These are phyloP conservation scores for Phaeosphaeriaceae sp. DNA, from an alignment of 2,329 filamentous ascomycete genomes.

Conservation along the genomic window DNA sequence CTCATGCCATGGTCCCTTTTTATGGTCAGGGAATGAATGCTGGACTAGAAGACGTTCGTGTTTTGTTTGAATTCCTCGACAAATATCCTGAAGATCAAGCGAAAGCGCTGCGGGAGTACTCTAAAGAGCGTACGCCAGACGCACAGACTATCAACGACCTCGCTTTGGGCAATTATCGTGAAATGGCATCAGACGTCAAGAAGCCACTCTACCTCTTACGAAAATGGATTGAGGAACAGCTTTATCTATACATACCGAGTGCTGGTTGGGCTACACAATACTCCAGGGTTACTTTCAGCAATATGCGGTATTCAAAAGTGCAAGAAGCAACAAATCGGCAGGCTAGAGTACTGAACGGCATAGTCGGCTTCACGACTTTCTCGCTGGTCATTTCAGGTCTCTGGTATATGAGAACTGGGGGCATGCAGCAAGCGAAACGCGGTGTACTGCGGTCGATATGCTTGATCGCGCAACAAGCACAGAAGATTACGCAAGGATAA, in stretches of 20 bases:
- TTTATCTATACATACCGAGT: conserved; percentile 77
- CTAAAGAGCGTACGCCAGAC: conserved; percentile 74
- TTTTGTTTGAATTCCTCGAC: conserved; percentile 85
- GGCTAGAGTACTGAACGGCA: conserved; percentile 38
- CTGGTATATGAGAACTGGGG: conserved; percentile 32
- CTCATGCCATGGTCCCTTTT: conserved; percentile 98
- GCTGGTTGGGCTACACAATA: conserved; percentile 94
- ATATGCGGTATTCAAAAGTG: conserved; percentile 88
- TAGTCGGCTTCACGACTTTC: conserved; percentile 31
- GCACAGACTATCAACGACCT: conserved; percentile 91
- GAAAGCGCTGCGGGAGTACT: conserved; percentile 74
- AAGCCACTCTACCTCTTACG: conserved; percentile 78
- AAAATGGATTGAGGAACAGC: conserved; percentile 84
- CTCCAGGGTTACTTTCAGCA: conserved; percentile 88
- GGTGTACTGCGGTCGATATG: conserved; percentile 36
- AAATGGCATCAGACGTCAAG: conserved; percentile 89
- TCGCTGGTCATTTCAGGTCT: conserved; percentile 23
- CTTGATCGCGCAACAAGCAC: conserved; percentile 28
- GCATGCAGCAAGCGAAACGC: conserved; percentile 31
- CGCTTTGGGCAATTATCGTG: conserved; percentile 87
- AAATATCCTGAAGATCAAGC: conserved; percentile 58
- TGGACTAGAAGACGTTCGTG: conserved; percentile 89
- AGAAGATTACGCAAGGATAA: conserved; percentile 24
- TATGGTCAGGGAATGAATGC: conserved; percentile 99
- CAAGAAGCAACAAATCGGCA: conserved; percentile 66